Conservation (phyloP, 2,329 filamentous ascomycete species). For the Incumbomyces lentus region DNA sequence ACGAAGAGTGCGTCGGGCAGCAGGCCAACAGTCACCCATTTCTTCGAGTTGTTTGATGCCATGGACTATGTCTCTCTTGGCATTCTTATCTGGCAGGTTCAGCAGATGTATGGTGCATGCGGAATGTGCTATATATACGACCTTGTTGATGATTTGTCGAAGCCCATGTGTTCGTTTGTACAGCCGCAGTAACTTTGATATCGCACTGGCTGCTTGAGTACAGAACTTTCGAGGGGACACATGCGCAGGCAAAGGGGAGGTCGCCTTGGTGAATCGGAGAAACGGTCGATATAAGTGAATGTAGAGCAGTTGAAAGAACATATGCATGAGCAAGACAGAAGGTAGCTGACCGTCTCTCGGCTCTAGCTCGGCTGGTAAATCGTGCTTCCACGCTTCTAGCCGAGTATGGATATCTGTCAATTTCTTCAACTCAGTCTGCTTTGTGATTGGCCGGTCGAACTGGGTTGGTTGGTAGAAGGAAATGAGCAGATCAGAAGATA, state of each 20-base stretch:
- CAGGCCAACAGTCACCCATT: constrained; percentile 90
- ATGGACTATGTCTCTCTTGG: constrained; percentile 78
- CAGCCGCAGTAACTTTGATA: constrained; percentile 86
- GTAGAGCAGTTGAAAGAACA: constrained; percentile 94
- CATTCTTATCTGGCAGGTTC: constrained; percentile 85
- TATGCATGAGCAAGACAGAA: constrained; percentile 74
- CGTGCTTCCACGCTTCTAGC: constrained; percentile 78
- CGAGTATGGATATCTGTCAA: constrained; percentile 83
- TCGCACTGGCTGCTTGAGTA: constrained; percentile 75
- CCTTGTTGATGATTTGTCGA: constrained; percentile 90
- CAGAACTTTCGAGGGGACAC: constrained; percentile 86
- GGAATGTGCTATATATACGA: constrained; percentile 88
- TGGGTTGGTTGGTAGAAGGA: constrained; percentile 80
- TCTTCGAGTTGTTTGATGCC: constrained; percentile 88
- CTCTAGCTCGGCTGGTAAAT: constrained; percentile 76
- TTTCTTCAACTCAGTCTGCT: constrained; percentile 79
- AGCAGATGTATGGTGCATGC: constrained; percentile 91
- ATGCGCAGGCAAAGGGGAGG: constrained; percentile 73
- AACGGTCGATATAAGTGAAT: constrained; percentile 95
- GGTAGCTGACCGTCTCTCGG: constrained; percentile 81
- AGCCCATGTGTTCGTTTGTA: constrained; percentile 90
- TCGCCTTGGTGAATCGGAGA: constrained; percentile 72
- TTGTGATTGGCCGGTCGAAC: constrained; percentile 54
- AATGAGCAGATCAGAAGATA: constrained; percentile 78
- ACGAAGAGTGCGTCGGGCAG: constrained; percentile 70